These are phyloP conservation scores for Monosporascus sp. DNA, from an alignment of 2,329 filamentous ascomycete genomes.

Conservation along the genomic window DNA sequence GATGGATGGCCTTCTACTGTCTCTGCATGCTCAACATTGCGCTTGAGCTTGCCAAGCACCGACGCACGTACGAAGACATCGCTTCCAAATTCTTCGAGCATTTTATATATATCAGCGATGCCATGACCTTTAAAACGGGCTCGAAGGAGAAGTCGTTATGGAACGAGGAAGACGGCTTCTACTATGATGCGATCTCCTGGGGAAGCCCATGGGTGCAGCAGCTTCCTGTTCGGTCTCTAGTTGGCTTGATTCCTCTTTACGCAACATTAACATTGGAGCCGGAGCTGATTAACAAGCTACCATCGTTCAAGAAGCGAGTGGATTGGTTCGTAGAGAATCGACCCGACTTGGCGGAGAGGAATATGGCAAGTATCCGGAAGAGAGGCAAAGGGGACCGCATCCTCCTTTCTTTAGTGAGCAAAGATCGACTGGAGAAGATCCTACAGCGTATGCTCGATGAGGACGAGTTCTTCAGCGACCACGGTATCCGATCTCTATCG, in stretches of 20 bases:
- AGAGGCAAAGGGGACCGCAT: conserved; percentile 87
- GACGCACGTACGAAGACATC: conserved; percentile 92
- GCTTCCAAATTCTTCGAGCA: conserved; percentile 99
- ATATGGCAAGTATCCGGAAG: conserved; percentile 88
- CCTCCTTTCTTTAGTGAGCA: conserved; percentile 83
- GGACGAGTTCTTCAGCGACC: conserved; percentile 83
- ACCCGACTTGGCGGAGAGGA: conserved; percentile 81
- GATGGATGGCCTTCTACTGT: conserved; percentile 99
- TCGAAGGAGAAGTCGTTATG: conserved; percentile 78
- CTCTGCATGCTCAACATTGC: conserved; percentile 96
- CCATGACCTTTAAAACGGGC: conserved; percentile 79
- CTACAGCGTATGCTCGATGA: conserved; percentile 89
- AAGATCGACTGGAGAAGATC: conserved; percentile 85
- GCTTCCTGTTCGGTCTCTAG: conserved; percentile 83
- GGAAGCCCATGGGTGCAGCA: conserved; percentile 91
- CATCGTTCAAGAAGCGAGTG: conserved; percentile 85
- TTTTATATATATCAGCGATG: conserved; percentile 95
- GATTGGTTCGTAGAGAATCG: conserved; percentile 93
- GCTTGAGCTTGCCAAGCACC: conserved; percentile 89
- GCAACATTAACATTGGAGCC: conserved; percentile 89
- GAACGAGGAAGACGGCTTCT: conserved; percentile 96
- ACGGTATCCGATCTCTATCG: conserved; percentile 87
- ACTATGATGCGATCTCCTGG: conserved; percentile 97
- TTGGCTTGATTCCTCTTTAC: conserved; percentile 90
- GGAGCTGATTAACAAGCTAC: conserved; percentile 85